Evolutionary conservation across 1,139 yeast genomes (phyloP), one percentile per base, ranked within the genome.

Genomic region (Eremothecium cymbalariae): DNA sequence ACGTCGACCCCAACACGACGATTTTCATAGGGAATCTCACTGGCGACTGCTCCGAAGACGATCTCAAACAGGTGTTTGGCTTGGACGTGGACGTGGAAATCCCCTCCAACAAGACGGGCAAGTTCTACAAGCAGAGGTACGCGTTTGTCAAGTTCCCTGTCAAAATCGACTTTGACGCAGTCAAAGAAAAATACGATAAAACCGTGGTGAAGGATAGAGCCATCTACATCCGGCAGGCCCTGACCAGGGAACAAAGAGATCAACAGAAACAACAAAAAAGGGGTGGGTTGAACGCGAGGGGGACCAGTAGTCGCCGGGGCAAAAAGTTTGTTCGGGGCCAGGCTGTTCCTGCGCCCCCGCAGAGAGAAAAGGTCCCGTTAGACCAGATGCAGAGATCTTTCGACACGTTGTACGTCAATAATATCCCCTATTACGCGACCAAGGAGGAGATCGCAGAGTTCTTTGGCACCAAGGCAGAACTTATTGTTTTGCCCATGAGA

Each of bases 331-430:
- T 28, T 12, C 39, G 48, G 29, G 48, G 47, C 11, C 40, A 42
- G 12, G 48, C 50, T 13, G 44, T 45, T 11, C 47, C 50, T 19
- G 51, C 47, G 4, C 49, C 50, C 12, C 45, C 49, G 31, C 48
- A 40, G 38, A 32, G 34, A 27, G 33, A 25, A 18, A 39, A 32
- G 31, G 42, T 50, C 25, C 59, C 59, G 25, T 44, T 54, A 36
- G 50, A 47, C 32, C 48, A 54, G 35, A 49, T 56, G 57, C 57
- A 55, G 38, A 51, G 58, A 44, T 52, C 60, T 16, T 48, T 40
- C 14, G 55, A 56, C 37, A 56, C 61, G 25, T 34, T 56, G 14
- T 56, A 54, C 33, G 53, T 56, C 30, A 56, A 55, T 35, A 56
- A 56, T 41, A 50, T 56, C 19, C 57, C 60, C 25, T 56, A 53